phyloP scores from a whole-genome alignment of 306 rosid species.

The Heteromeles arbutifolia region DNA sequence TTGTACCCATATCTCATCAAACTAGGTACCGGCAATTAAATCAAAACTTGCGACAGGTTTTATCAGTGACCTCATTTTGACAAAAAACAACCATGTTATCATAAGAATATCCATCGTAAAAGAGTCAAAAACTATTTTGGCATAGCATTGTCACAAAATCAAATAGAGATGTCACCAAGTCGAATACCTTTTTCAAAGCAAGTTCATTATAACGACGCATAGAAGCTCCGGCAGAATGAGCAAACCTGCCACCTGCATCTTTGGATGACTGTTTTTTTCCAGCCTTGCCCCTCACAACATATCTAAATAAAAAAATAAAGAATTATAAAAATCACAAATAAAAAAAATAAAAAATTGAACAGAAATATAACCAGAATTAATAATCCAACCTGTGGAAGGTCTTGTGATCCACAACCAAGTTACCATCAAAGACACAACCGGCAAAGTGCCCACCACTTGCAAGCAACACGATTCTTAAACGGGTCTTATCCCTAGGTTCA shows the following conservation, averaged over 20 bases:
- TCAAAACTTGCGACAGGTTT: no score
- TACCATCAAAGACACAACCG: constrained; percentile 88
- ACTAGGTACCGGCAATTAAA: no score
- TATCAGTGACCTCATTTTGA: no score
- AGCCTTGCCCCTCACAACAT: constrained; percentile 91
- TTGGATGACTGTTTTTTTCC: constrained; percentile 89
- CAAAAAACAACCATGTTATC: no score
- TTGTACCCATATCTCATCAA: no score
- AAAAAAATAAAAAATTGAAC: background rate
- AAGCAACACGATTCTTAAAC: constrained; percentile 70
- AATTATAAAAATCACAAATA: background rate
- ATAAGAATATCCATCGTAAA: background rate
- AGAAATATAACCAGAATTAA: background rate
- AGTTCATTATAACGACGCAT: constrained; percentile 84
- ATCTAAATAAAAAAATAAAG: constrained; percentile 38
- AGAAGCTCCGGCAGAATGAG: constrained; percentile 91
- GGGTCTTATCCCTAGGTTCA: constrained; percentile 62
- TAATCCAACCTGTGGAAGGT: constrained; percentile 82
- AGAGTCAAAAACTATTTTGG: background rate
- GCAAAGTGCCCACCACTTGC: constrained; percentile 95
- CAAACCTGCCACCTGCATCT: constrained; percentile 77
- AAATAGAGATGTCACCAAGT: background rate
- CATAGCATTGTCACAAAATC: background rate
- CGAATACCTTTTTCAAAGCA: constrained; percentile 72
- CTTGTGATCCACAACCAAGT: constrained; percentile 70